phyloP scores from a whole-genome alignment of 2,329 filamentous ascomycete genomes.

The Diaporthe vexans region DNA sequence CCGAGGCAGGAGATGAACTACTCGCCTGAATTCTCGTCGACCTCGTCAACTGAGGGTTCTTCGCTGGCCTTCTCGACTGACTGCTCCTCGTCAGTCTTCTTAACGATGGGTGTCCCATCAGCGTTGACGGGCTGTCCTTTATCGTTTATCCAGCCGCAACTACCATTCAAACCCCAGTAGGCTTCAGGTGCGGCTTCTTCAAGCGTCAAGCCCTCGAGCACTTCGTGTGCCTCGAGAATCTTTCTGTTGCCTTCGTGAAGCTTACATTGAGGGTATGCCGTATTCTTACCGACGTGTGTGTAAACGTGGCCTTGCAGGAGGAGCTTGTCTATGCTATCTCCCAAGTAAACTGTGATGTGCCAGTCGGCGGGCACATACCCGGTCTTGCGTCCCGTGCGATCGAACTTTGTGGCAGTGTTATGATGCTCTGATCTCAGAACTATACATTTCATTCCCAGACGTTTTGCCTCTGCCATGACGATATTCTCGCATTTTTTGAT shows the following conservation, averaged over 20 bases:
- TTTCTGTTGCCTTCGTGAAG: background rate
- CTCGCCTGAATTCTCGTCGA: too few species aligned
- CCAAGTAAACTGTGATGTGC: background rate
- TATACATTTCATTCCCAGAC: background rate
- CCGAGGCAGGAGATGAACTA: too few species aligned
- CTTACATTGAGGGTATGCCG: background rate
- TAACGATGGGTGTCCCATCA: background rate
- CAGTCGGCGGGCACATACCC: background rate
- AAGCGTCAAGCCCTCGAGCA: background rate
- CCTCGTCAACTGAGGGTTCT: too few species aligned
- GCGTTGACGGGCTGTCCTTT: too few species aligned
- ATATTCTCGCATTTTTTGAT: background rate
- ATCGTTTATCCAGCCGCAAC: background rate
- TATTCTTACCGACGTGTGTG: background rate
- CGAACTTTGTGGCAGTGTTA: background rate
- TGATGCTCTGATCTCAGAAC: background rate
- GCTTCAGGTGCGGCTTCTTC: background rate
- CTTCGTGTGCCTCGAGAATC: background rate
- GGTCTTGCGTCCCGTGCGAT: background rate
- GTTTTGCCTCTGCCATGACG: background rate
- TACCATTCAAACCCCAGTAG: background rate
- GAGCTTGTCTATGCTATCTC: background rate
- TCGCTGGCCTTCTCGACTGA: too few species aligned
- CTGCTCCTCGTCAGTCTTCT: too few species aligned
- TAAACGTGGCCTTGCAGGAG: constrained; percentile 9